Percentiles rank a stretch among this genome's conserved stretches.
Evolutionary conservation across 1,284 basidiomycete species (phyloP).

Genomic region (Puccinia horiana): DNA sequence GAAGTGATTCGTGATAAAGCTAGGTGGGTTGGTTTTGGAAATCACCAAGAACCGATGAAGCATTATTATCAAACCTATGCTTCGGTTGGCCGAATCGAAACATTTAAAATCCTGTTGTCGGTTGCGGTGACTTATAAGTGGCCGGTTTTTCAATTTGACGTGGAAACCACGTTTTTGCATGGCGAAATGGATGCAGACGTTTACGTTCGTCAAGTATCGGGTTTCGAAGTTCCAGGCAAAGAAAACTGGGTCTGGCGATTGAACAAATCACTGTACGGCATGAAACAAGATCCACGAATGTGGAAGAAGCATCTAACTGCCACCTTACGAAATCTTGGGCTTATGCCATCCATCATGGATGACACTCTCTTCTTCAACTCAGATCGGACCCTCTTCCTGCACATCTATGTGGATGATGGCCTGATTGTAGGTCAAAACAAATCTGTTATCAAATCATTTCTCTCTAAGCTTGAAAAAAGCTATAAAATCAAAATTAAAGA

Average conservation of each 20-base stretch:
- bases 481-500: slow-evolving; percentile 4
- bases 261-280: slow-evolving; percentile 38
- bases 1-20: background rate
- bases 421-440: slow-evolving; percentile 4
- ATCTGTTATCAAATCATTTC: background rate
- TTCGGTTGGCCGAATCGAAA: background rate
- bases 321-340: background rate
- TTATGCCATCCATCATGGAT: slow-evolving; percentile 2
- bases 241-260: slow-evolving; percentile 1
- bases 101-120: slow-evolving; percentile 10
- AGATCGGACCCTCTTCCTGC: background rate
- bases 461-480: background rate
- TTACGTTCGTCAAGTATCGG: slow-evolving; percentile 1
- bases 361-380: background rate
- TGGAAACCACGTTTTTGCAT: slow-evolving; percentile 20
- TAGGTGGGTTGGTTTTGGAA: slow-evolving; percentile 30
- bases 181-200: too few relatives aligned
- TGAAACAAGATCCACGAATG: background rate
- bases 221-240: slow-evolving; percentile 16
- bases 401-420: slow-evolving; percentile 35
- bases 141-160: slow-evolving; percentile 13
- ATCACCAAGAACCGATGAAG: slow-evolving; percentile 3
- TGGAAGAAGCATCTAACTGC: slow-evolving; percentile 7
- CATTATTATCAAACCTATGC: slow-evolving; percentile 16
- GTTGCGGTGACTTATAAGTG: background rate